Conservation (phyloP, 768 basidiomycete genomes). For the Psilocybe tampanensis region DNA sequence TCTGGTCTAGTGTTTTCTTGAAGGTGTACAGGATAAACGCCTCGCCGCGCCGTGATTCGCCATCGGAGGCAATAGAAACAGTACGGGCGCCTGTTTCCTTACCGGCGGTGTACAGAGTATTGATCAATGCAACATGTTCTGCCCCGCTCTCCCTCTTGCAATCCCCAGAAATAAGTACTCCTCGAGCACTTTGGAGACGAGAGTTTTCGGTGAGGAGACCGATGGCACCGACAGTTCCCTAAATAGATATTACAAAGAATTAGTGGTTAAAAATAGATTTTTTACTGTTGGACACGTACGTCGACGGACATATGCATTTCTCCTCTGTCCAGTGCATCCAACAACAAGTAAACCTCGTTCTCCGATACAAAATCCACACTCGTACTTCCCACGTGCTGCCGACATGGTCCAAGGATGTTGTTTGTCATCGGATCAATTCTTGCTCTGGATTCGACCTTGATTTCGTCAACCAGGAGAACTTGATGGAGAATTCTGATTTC, state of each 20-base stretch:
- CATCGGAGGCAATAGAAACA: constrained; percentile 25
- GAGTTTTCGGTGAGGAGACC: constrained; percentile 27
- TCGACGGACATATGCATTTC: constrained; percentile 22
- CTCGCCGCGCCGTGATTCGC: constrained; percentile 18
- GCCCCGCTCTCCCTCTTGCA: constrained; percentile 25
- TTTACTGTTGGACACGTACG: constrained; percentile 17
- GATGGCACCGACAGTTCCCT: constrained; percentile 29
- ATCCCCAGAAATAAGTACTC: constrained; percentile 29
- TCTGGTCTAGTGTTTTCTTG: neutral
- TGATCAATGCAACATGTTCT: neutral
- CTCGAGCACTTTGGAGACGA: constrained; percentile 23
- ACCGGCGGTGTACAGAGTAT: neutral
- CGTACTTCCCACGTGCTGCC: constrained; percentile 23
- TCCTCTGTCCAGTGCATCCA: constrained; percentile 14
- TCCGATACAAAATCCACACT: constrained; percentile 21
- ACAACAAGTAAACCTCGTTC: constrained; percentile 24
- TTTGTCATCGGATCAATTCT: too few relatives aligned
- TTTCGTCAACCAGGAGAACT: too few relatives aligned
- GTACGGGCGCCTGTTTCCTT: constrained; percentile 6
- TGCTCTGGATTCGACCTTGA: too few relatives aligned
- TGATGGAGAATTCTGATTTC: too few relatives aligned
- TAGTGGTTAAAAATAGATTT: too few relatives aligned
- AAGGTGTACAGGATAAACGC: constrained; percentile 16
- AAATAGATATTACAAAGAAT: constrained; percentile 12
- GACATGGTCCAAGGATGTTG: constrained; percentile 26